Base-by-base conservation (phyloP, 208 protist species). In the Leishmania braziliensis region DNA sequence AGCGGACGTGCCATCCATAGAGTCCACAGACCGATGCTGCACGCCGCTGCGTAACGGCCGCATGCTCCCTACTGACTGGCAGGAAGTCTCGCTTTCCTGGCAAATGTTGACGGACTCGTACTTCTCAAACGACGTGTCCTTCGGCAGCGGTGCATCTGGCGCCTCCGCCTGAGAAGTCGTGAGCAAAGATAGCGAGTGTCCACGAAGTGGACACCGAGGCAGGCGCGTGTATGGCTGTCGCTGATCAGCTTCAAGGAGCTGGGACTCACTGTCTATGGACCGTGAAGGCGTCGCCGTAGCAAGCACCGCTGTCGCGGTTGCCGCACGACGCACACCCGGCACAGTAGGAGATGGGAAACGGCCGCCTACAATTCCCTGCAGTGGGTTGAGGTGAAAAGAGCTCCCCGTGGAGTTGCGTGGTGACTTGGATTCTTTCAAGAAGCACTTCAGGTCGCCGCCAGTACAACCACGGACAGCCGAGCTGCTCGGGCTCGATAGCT, bases 381-480 rank as follows among this genome's bases (percentile, higher is more conserved):
- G 58, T 70, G 86, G 86, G 51, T 82, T 83, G n/a, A 89, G 74
- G 63, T 89, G 83, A 60, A 82, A 83, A 39, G 78, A 74, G 74
- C 60, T 69, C 36, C 80, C 83, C 2, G 56, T 71, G 1, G 78
- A 16, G 75, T 85, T 86, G 50, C 80, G 80, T 20, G 74, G 77
- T 6, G 65, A 84, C 68, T 78, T 80, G 5, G 75, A 39, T 65
- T 80, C 81, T 20, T 73, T 77, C 58, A 80, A 46, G 43, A 74
- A 73, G 0, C 69, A 69, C 60, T 10, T 62, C 36, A n/a, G 9
- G 33, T 80, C 77, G 20, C 16, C 36, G 33, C 18, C 23, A n/a
- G 50, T 20, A 29, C 43, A 60, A 26, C 39, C 20, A 10, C 51
- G 26, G 14, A 1, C 33, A 12, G 53, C 2, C 56, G 6, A 48